Evolutionary conservation across 768 basidiomycete genomes (phyloP).

Genomic region (Serendipita vermifera): DNA sequence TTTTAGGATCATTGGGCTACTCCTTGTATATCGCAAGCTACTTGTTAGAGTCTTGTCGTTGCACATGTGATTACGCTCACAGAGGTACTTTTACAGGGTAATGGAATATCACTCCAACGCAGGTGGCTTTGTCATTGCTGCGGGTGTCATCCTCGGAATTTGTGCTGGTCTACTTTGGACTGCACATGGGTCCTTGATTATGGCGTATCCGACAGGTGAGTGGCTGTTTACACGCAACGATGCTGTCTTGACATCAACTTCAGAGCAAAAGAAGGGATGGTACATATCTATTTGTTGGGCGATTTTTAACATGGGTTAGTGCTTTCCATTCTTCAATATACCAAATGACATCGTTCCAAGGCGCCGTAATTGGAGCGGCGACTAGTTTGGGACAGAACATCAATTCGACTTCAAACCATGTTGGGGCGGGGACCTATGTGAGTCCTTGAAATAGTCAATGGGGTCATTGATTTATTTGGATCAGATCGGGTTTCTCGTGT

Average conservation of each 20-base stretch:
- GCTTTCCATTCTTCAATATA: too few relatives aligned
- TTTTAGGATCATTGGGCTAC: slow-evolving; percentile 64
- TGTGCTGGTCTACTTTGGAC: slow-evolving; percentile 68
- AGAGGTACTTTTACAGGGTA: slow-evolving; percentile 29
- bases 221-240: neutral
- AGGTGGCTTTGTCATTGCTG: slow-evolving; percentile 50
- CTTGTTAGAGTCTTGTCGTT: slow-evolving; percentile 36
- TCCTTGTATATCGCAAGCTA: slow-evolving; percentile 61
- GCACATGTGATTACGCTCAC: neutral
- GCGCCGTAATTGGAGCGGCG: slow-evolving; percentile 17
- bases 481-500: slow-evolving; percentile 62
- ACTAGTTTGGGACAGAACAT: slow-evolving; percentile 17
- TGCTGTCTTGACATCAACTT: neutral
- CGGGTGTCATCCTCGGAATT: slow-evolving; percentile 61
- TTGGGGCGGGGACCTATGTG: slow-evolving; percentile 30
- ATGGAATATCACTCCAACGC: slow-evolving; percentile 56
- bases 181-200: slow-evolving; percentile 72
- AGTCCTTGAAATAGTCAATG: too few relatives aligned
- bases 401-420: slow-evolving; percentile 13
- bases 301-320: slow-evolving; percentile 73
- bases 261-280: slow-evolving; percentile 56
- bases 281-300: slow-evolving; percentile 75
- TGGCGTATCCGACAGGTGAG: slow-evolving; percentile 56
- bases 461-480: too few relatives aligned
- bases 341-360: too few relatives aligned